Conservation (phyloP, 2,329 filamentous ascomycete genomes). For the Didymella keratinophila region DNA sequence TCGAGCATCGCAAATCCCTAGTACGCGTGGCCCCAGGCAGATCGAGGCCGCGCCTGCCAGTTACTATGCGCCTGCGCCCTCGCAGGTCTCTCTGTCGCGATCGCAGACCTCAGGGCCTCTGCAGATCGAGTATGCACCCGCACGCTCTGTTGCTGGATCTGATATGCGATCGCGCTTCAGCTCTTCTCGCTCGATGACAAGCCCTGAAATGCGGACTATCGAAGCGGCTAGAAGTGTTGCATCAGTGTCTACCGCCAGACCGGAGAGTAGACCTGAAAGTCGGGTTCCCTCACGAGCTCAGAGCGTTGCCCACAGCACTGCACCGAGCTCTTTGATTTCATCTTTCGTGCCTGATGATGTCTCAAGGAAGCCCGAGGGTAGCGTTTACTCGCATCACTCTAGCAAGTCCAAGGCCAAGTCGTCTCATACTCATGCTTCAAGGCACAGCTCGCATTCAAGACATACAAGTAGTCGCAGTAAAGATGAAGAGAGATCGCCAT, state of each 20-base stretch:
- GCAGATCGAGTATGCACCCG: conserved; percentile 49
- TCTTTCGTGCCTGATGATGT: conserved; percentile 48
- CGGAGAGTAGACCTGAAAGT: conserved; percentile 29
- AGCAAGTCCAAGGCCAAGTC: conserved; percentile 47
- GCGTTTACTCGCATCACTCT: conserved; percentile 45
- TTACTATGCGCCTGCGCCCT: conserved; percentile 47
- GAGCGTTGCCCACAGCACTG: conserved; percentile 35
- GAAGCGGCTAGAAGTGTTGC: conserved; percentile 31
- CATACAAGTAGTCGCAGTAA: conserved; percentile 36
- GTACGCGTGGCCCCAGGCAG: conserved; percentile 41
- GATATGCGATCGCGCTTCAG: conserved; percentile 35
- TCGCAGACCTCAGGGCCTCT: conserved; percentile 34
- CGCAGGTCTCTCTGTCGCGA: conserved; percentile 39
- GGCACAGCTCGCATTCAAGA: conserved; percentile 37
- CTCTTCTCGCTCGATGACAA: conserved; percentile 42
- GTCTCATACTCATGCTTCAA: conserved; percentile 37
- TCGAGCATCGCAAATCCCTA: conserved; percentile 28
- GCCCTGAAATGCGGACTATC: conserved; percentile 40
- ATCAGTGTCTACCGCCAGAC: conserved; percentile 27
- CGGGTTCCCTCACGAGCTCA: conserved; percentile 23
- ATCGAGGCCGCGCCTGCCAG: conserved; percentile 52
- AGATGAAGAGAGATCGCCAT: conserved; percentile 32
- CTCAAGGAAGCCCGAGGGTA: conserved; percentile 39
- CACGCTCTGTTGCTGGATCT: conserved; percentile 41
- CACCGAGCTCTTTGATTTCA: conserved; percentile 48